phyloP scores from a whole-genome alignment of 2,329 filamentous ascomycete species.

The Ophiostoma sp. region DNA sequence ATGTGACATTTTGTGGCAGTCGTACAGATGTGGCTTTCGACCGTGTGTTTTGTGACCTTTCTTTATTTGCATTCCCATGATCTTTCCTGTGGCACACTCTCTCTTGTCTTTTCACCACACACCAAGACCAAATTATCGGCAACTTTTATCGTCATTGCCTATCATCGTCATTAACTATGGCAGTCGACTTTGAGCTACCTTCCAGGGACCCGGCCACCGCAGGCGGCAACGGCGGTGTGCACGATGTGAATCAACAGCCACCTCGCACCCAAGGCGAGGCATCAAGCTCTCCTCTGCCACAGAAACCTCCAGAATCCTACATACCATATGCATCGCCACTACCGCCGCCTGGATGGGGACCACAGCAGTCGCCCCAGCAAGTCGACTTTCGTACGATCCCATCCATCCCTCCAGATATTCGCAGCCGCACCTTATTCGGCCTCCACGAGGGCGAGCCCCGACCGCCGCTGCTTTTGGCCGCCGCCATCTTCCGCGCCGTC shows the following conservation, averaged over 20 bases:
- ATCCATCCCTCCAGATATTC: not conserved
- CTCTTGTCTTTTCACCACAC: too few relatives aligned
- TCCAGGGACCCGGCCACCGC: not conserved
- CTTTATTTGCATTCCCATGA: too few relatives aligned
- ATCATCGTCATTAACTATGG: not conserved
- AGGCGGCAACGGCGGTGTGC: not conserved
- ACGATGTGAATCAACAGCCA: not conserved
- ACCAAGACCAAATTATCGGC: not conserved
- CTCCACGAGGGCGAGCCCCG: not conserved
- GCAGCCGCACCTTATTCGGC: not conserved
- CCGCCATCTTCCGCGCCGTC: not conserved
- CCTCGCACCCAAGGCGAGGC: not conserved
- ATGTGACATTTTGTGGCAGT: not conserved
- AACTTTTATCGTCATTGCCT: not conserved
- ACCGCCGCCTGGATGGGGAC: not conserved
- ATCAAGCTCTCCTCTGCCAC: not conserved
- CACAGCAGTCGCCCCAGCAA: not conserved
- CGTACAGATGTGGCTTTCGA: not conserved
- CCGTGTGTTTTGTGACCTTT: not conserved
- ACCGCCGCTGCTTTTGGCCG: not conserved
- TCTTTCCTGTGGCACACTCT: too few relatives aligned
- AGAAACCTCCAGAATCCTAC: not conserved
- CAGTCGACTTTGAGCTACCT: not conserved
- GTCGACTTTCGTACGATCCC: not conserved
- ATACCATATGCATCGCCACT: not conserved